phyloP scores from a whole-genome alignment of 805 yeast species.

The Candida easanensis region DNA sequence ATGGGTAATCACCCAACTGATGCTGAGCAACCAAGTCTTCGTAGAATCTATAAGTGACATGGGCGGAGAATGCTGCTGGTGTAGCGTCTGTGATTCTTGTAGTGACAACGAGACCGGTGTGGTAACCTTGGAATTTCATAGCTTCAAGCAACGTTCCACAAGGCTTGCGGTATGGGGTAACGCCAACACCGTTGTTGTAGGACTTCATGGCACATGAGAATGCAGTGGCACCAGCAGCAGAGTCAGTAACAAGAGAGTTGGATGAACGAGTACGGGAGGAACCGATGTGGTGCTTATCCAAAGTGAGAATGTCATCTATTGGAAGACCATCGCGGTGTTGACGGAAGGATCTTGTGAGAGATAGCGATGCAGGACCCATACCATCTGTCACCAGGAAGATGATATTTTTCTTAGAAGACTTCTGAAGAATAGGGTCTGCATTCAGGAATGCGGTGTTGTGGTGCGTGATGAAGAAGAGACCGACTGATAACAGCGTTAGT shows the following conservation, averaged over 20 bases:
- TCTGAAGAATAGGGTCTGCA: neutral
- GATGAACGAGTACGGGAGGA: conserved; percentile 81
- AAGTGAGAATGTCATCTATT: conserved; percentile 50
- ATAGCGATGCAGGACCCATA: conserved; percentile 89
- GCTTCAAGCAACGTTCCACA: conserved; percentile 91
- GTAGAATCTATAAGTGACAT: conserved; percentile 69
- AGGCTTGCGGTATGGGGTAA: conserved; percentile 61
- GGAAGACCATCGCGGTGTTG: conserved; percentile 57
- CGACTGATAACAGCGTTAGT: neutral
- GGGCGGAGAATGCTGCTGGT: conserved; percentile 86
- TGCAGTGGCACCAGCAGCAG: conserved; percentile 98
- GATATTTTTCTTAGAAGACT: conserved; percentile 56
- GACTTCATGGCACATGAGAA: conserved; percentile 81
- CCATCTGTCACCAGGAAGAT: conserved; percentile 92
- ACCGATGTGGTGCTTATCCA: conserved; percentile 77
- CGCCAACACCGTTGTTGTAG: conserved; percentile 93
- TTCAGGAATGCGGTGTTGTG: neutral
- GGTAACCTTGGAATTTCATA: conserved; percentile 73
- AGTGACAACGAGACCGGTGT: conserved; percentile 89
- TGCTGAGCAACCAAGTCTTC: conserved; percentile 88
- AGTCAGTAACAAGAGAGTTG: conserved; percentile 78
- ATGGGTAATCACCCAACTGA: conserved; percentile 75
- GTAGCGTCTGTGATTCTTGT: conserved; percentile 94
- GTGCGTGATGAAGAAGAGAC: neutral
- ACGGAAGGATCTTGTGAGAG: conserved; percentile 72